A percentile compares a stretch with the other conserved stretches of the same genome.
Evolutionary conservation across 495 filamentous ascomycete species (phyloP).

Genomic region (Trichocladium uniseriatum): DNA sequence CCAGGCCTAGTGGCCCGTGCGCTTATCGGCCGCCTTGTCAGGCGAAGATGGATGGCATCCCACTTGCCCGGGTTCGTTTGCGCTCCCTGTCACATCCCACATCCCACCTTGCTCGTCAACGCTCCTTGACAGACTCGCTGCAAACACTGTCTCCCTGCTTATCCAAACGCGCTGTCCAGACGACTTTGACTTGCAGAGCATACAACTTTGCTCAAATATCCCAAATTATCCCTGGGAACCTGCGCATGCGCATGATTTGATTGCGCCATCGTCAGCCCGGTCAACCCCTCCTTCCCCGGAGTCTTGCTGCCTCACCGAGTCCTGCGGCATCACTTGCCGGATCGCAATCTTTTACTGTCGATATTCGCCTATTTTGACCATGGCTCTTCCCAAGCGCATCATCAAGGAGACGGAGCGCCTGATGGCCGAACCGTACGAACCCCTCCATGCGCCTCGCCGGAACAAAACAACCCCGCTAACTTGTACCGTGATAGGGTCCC

Average conservation of each 20-base stretch:
- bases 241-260: background rate
- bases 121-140: background rate
- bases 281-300: background rate
- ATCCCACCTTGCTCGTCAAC: background rate
- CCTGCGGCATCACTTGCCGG: background rate
- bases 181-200: too few species aligned
- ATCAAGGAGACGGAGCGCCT: constrained; percentile 97
- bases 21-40: constrained; percentile 9
- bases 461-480: constrained; percentile 15
- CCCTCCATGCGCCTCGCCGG: background rate
- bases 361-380: constrained; percentile 18
- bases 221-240: background rate
- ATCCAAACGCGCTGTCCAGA: too few species aligned
- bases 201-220: too few species aligned
- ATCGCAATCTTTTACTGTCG: background rate
- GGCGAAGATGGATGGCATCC: constrained; percentile 3
- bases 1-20: constrained; percentile 6
- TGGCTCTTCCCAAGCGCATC: constrained; percentile 89
- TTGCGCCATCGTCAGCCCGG: background rate
- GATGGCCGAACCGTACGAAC: constrained; percentile 84
- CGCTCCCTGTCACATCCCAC: too few species aligned
- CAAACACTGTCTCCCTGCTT: too few species aligned
- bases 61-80: constrained; percentile 6
- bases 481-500: constrained; percentile 55
- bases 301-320: background rate